Evolutionary conservation across 176 grass and related monocot genomes (phyloP).

Genomic region (Cenchrus fungigraminus): DNA sequence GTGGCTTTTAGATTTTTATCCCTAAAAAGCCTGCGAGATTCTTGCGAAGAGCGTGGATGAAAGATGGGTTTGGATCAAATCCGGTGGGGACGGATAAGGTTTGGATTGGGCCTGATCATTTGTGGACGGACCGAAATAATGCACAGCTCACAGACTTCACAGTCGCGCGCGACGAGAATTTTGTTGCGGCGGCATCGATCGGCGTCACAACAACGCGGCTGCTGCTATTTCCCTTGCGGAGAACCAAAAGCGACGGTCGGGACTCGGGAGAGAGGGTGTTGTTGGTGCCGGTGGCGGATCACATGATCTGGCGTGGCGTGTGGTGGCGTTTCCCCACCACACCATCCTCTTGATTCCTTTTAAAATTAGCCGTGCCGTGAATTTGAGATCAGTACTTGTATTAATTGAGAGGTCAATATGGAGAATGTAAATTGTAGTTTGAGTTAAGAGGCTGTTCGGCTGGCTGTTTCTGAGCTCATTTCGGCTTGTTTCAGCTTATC

Average conservation of each 20-base stretch:
- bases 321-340: neutral
- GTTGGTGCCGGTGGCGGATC: neutral
- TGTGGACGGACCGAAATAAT: neutral
- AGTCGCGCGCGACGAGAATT: too few species aligned
- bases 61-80: constrained; percentile 22
- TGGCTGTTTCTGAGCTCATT: too few species aligned
- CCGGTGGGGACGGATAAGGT: constrained; percentile 30
- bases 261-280: neutral
- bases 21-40: neutral
- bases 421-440: neutral
- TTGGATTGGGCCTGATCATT: constrained; percentile 17
- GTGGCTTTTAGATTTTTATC: too few species aligned
- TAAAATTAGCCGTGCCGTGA: neutral
- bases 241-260: too few species aligned
- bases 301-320: constrained; percentile 12
- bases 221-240: too few species aligned
- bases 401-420: neutral
- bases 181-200: too few species aligned
- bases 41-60: neutral
- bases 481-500: too few species aligned
- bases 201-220: too few species aligned
- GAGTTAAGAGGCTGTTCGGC: too few species aligned
- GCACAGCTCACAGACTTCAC: neutral
- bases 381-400: neutral
- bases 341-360: neutral